Percentiles rank a stretch among this genome's conserved stretches.
Conservation (phyloP, 805 yeast genomes). For the Cyberlindnera lachancei region DNA sequence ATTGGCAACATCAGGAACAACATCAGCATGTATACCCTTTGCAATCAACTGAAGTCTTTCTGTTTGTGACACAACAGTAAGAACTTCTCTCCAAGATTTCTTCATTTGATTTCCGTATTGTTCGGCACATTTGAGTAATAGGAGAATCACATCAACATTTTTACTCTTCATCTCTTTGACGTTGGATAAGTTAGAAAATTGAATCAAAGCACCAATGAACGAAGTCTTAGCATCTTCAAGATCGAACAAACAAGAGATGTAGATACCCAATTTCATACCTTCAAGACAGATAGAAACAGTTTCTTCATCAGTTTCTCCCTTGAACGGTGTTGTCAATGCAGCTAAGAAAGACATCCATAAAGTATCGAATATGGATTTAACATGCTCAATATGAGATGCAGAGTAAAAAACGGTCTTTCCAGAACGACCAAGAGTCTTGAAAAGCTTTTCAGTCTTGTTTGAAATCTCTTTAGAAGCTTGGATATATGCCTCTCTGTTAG, state of each 20-base stretch:
- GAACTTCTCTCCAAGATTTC: slow-evolving; percentile 77
- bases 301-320: slow-evolving; percentile 74
- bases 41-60: slow-evolving; percentile 86
- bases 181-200: slow-evolving; percentile 75
- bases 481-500: slow-evolving; percentile 74
- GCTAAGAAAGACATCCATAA: slow-evolving; percentile 97
- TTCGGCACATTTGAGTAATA: slow-evolving; percentile 69
- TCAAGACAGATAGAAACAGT: slow-evolving; percentile 66
- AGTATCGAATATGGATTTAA: slow-evolving; percentile 86
- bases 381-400: slow-evolving; percentile 85
- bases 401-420: slow-evolving; percentile 55
- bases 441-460: slow-evolving; percentile 77
- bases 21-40: slow-evolving; percentile 75
- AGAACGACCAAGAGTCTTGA: slow-evolving; percentile 51
- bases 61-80: slow-evolving; percentile 79
- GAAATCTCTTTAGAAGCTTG: slow-evolving; percentile 92
- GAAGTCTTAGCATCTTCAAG: slow-evolving; percentile 81
- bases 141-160: slow-evolving; percentile 72
- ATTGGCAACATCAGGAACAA: slow-evolving; percentile 76
- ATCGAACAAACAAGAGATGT: slow-evolving; percentile 78
- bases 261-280: slow-evolving; percentile 77
- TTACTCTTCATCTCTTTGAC: slow-evolving; percentile 70
- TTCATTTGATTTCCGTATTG: slow-evolving; percentile 69
- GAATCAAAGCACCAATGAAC: slow-evolving; percentile 83
- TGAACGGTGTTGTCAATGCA: slow-evolving; percentile 89